Evolutionary conservation across 768 basidiomycete genomes (phyloP), one percentile per base, ranked within the genome.

Genomic region (Botryobasidium botryosum): DNA sequence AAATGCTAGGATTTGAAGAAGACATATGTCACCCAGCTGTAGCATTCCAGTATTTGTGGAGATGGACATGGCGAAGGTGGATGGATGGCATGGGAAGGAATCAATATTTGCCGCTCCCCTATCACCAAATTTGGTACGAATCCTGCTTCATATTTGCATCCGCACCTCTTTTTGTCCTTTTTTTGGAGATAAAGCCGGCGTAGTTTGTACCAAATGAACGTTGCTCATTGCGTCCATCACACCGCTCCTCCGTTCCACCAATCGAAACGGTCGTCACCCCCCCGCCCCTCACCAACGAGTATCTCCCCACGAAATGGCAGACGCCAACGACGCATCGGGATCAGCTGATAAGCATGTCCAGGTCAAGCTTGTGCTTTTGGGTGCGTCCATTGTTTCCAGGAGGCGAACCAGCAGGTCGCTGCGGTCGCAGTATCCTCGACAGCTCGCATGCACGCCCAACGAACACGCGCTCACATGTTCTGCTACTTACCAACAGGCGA

Each of bases 281-380:
- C n/a, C 37, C 37, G 26, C 20, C 37, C 5, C 26, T 17, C 27
- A 3, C 25, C 24, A 42, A 20, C 25, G 20, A 46, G 18, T 41
- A 24, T 27, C 6, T n/a, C n/a, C n/a, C n/a, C 25, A 24, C 21
- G 33, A 26, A 45, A 85, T 86, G 85, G 65, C 78, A 35, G 82
- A 86, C 57, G 61, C 75, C 27, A 37, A 44, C 26, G 51, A 52
- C 61, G 74, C 77, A 55, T 76, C 80, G 53, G 76, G 76, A 48
- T 69, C 79, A 31, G 67, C 68, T 46, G 85, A 88, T 63, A 91
- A 84, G 63, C 88, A 90, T 52, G 80, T 94, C 7, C 92, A 96
- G 64, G 92, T 99, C 51, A 99, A 99, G 62, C 79, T 99, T 39
- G 92, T 97, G 50, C 72, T 97, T 17, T 72, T 99, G 51, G 92